Evolutionary conservation across 805 yeast species (phyloP), one percentile per base, ranked within the genome.

Genomic region (Cyberlindnera suaveolens): DNA sequence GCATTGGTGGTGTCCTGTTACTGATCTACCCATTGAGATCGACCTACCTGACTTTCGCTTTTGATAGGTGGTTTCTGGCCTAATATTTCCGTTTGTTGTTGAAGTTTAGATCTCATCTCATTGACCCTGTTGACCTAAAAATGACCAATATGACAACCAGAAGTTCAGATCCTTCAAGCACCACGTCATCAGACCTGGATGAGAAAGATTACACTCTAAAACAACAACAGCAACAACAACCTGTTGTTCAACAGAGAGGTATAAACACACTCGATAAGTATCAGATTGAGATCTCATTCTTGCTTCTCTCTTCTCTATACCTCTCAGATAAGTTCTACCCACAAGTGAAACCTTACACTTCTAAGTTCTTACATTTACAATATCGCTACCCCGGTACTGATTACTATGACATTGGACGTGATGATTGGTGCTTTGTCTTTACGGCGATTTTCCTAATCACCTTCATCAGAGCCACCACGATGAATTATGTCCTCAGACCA

Each of bases 401-500:
- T 15, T 31, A 35, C 15, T 83, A 79, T 54, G 83, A 74, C 52
- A 74, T 79, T 45, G 82, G 83, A 16, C 40, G 53, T 4, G 71
- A 78, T 48, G 90, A 82, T 54, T 43, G 55, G 2, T 82, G 70
- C 60, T 70, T 74, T 52, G 77, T 81, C 14, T 43, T 74, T 6
- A 67, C 72, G 39, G 75, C 80, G 65, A 68, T 85, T 8, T 63
- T 84, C n/a, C 56, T 67, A 11, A 63, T 82, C 43, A 73, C 80
- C 1, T 72, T 83, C 41, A 55, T 82, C 31, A 68, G 95, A 49
- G 72, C 84, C 5, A 61, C 72, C n/a, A 51, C 76, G 31, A 82
- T 86, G 80, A 70, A 72, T 41, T 74, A 65, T 49, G 50, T 77
- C 9, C 71, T 84, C 39, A 69, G 66, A 42, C 88, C 90, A 16